Base-by-base conservation (phyloP, 2,329 filamentous ascomycete genomes). In the Colletotrichum tanaceti region DNA sequence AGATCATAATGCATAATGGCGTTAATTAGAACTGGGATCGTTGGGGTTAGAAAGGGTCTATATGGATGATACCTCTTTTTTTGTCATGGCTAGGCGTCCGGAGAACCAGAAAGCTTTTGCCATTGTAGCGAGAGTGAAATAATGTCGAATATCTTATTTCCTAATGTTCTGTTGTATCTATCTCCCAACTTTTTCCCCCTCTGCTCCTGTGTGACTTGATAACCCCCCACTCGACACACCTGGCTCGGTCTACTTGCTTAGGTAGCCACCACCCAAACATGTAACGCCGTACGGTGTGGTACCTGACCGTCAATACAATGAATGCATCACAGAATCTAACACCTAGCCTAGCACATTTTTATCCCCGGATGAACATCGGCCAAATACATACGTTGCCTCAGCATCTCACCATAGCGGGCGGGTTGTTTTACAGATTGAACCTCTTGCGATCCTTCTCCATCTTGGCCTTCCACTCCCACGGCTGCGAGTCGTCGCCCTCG, bases 391-490 rank as follows among this genome's bases (percentile, higher is more conserved):
- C 4, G 3, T 9, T 20, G 18, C n/a, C 50, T 44, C 24, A 7
- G 5, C 22, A 11, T 20, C 24, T 20, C 46, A 14, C 20, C 11
- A 14, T 22, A 32, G 14, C 16, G 10, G 58, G 22, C 32, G 7
- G 18, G 22, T 18, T 32, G 50, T 13, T 13, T 39, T 86, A 98
- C 77, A 99, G 84, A 80, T 97, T 96, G 83, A 98, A 99, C 78
- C 93, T 90, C 73, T 95, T 98, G 75, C 96, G 87, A 76, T 92
- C 86, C 84, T 98, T 98, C 83, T 99, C 96, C 91, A 96, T 97
- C 77, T 90, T 90, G 13, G 92, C 91, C 82, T 97, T 97, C 96
- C 96, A 99, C 78, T 98, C 89, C 95, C 96, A 98, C 77, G 97
- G 93, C 73, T 93, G 88, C 44, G 93, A 93, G 79, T 91, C 83